Evolutionary conservation across 75 land plant species (phyloP).

Genomic region (Ceratopteris richardii): DNA sequence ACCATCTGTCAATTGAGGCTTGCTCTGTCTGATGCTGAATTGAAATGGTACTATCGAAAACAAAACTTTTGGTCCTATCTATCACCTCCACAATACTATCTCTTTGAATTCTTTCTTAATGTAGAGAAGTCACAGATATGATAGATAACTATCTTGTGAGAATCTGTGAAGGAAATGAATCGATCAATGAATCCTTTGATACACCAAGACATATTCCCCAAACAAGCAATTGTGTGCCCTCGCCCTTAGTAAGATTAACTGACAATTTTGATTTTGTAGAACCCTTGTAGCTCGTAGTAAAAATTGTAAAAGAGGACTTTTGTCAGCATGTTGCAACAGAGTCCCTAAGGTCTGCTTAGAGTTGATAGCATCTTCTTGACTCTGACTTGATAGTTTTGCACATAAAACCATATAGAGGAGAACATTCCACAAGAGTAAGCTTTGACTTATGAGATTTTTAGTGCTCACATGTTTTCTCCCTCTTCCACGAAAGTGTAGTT

Average conservation of each 20-base stretch:
- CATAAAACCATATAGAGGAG: slow-evolving; percentile 77
- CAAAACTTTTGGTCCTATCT: too few relatives aligned
- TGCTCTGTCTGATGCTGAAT: too few relatives aligned
- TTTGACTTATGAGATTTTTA: slow-evolving; percentile 41
- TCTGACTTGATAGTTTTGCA: slow-evolving; percentile 77
- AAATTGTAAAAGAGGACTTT: slow-evolving; percentile 49
- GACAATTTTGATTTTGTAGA: slow-evolving; percentile 39
- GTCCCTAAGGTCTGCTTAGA: slow-evolving; percentile 14
- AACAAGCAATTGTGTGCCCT: slow-evolving; percentile 68
- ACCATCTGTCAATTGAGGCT: too few relatives aligned
- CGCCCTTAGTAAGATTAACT: slow-evolving; percentile 50
- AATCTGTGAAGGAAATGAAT: slow-evolving; percentile 14
- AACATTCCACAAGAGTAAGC: slow-evolving; percentile 77
- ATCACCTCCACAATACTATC: too few relatives aligned
- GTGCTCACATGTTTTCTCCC: slow-evolving; percentile 13
- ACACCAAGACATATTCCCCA: slow-evolving; percentile 51
- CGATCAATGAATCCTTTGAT: slow-evolving; percentile 28
- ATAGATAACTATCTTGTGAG: too few relatives aligned
- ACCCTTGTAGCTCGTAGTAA: slow-evolving; percentile 51
- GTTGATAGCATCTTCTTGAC: slow-evolving; percentile 12
- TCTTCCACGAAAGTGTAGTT: slow-evolving; percentile 45
- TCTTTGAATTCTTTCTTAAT: too few relatives aligned
- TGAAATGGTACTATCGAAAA: too few relatives aligned
- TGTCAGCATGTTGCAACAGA: slow-evolving; percentile 40
- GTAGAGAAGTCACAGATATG: too few relatives aligned